Conservation (phyloP, 257 asterid species). For the Orobanche coerulescens region DNA sequence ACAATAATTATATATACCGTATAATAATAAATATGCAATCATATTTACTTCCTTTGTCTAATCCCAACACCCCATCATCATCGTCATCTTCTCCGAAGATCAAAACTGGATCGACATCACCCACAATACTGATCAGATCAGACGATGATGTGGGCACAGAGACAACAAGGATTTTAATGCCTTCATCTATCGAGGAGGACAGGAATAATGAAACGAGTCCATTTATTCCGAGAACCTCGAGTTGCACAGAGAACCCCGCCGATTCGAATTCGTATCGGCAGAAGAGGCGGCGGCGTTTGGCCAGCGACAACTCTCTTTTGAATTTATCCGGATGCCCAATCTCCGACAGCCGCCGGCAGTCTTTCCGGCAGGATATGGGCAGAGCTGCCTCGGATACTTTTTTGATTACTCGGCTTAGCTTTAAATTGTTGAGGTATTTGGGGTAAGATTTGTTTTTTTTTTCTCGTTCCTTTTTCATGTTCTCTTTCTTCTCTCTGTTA, state of each 20-base stretch:
- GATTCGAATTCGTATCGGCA: constrained; percentile 31
- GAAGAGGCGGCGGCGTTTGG: constrained; percentile 57
- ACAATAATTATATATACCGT: neutral
- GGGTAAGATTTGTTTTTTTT: constrained; percentile 38
- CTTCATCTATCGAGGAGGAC: constrained; percentile 41
- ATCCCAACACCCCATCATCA: constrained; percentile 22
- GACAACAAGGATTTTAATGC: constrained; percentile 33
- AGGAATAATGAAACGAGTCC: constrained; percentile 46
- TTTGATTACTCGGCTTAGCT: constrained; percentile 47
- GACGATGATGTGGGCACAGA: constrained; percentile 34
- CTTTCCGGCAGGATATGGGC: constrained; percentile 38
- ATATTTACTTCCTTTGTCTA: constrained; percentile 46
- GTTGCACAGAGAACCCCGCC: constrained; percentile 30
- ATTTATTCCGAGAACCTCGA: constrained; percentile 48
- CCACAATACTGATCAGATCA: constrained; percentile 44
- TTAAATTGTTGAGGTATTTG: constrained; percentile 51
- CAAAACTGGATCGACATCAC: constrained; percentile 20
- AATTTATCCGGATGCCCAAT: constrained; percentile 24
- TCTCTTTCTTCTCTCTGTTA: too few relatives aligned
- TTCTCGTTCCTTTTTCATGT: neutral
- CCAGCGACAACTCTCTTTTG: constrained; percentile 47
- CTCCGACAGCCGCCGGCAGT: constrained; percentile 25
- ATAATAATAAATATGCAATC: constrained; percentile 31
- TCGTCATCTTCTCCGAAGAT: constrained; percentile 26
- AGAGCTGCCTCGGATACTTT: constrained; percentile 53